Evolutionary conservation across 2,329 filamentous ascomycete species (phyloP), one percentile per base, ranked within the genome.

Genomic region (Torrubiellomyces zombiae): DNA sequence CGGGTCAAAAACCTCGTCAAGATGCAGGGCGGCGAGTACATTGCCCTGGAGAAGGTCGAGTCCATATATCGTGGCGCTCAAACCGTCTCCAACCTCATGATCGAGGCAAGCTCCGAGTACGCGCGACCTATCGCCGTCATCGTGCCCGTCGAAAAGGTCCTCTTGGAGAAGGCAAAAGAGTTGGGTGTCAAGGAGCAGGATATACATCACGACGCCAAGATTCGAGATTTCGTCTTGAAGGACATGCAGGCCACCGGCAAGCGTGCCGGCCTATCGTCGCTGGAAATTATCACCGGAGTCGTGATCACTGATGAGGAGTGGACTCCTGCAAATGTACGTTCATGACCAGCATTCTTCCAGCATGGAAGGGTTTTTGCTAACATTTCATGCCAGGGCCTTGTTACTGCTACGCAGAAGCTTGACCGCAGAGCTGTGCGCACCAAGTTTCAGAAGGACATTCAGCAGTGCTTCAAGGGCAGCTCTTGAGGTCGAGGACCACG

Each of bases 1-100:
- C 81, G 86, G 39, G 85, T 93, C 70, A 95, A 95, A 74, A 95
- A 95, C 55, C 61, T 95, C 28, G 80, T 95, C 52, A 95, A 95
- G 72, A 85, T 89, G 34, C 68, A 81, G 36, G 83, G 85, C 32
- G 86, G 86, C 38, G 86, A 95, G 61, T 95, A 95, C 53, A 91
- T 95, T 48, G 89, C 86, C 13, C 67, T 98, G 4, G 86, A 95
- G 60, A 94, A 85, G 60, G 72, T 95, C 31, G 86, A 95, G 56
- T 78, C 85, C 3, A 64, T 92, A 27, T 95, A 94, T 58, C 75
- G 85, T 33, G 74, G 80, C 22, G 69, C 67, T 7, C 64, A 70
- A n/a, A 67, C 77, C 7, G 81, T 93, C 12, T 67, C 68, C 31
- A 92, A 92, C 55, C 72, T 94, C 45, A 89, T 89, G 60, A 66